A percentile compares a stretch with the other conserved stretches of the same genome.
These are phyloP conservation scores for Telfairia occidentalis DNA, from an alignment of 331 rosid species.

Conservation along the genomic window DNA sequence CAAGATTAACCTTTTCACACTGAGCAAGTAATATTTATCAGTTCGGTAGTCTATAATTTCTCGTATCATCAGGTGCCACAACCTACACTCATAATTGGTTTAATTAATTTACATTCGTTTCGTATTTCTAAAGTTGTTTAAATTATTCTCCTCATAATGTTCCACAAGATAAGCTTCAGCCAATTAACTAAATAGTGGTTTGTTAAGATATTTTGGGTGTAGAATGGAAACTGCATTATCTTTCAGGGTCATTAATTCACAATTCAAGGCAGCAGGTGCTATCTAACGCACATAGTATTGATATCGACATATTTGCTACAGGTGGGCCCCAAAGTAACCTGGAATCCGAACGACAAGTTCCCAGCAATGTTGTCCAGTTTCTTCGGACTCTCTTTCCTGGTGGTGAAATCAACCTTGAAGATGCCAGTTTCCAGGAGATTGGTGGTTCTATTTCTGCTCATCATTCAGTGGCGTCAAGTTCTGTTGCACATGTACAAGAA, in stretches of 20 bases:
- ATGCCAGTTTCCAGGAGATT: slow-evolving; percentile 45
- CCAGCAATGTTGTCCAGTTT: slow-evolving; percentile 45
- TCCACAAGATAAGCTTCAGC: neutral
- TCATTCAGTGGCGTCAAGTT: slow-evolving; percentile 41
- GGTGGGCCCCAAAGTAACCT: slow-evolving; percentile 52
- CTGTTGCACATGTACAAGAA: slow-evolving; percentile 30
- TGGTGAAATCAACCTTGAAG: slow-evolving; percentile 83
- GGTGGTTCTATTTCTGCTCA: slow-evolving; percentile 28
- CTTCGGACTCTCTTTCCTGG: slow-evolving; percentile 64
- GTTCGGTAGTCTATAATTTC: neutral
- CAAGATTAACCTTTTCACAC: neutral
- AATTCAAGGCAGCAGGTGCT: slow-evolving; percentile 33
- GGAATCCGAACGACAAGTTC: slow-evolving; percentile 69
- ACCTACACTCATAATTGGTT: neutral
- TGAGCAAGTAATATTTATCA: neutral
- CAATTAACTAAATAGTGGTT: neutral
- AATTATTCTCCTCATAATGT: neutral
- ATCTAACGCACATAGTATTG: slow-evolving; percentile 41
- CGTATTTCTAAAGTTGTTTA: too few relatives aligned
- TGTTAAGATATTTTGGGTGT: neutral
- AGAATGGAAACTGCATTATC: neutral
- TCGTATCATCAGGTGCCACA: neutral
- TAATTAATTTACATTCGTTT: too few relatives aligned
- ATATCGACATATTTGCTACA: slow-evolving; percentile 51
- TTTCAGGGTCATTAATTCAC: slow-evolving; percentile 43